phyloP scores from a whole-genome alignment of 2,329 filamentous ascomycete species.

The Lecanosticta acicola region DNA sequence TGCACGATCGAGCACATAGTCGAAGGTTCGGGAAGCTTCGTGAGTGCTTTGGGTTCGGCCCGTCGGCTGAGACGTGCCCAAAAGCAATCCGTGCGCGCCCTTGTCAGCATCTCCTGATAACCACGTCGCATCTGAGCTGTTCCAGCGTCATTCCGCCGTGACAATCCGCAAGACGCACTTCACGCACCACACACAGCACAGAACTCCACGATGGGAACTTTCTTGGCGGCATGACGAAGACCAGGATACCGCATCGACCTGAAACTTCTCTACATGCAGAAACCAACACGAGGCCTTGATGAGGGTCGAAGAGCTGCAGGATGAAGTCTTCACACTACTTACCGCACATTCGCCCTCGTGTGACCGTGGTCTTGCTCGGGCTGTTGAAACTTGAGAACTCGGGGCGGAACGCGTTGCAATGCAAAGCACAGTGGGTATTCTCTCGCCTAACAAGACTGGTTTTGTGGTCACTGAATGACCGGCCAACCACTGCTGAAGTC shows the following conservation, averaged over 20 bases:
- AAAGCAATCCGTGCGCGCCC: too few species aligned
- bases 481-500: conserved; percentile 49
- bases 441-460: too few species aligned
- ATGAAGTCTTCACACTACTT: neutral
- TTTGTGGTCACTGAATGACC: conserved; percentile 6
- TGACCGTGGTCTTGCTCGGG: too few species aligned
- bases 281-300: neutral
- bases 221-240: neutral
- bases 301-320: neutral
- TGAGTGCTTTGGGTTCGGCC: neutral
- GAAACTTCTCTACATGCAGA: neutral
- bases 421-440: too few species aligned
- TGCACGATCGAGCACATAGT: neutral
- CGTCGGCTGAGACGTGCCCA: too few species aligned
- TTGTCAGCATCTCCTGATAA: neutral
- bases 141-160: too few species aligned
- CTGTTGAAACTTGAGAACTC: too few species aligned
- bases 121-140: neutral
- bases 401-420: too few species aligned
- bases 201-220: too few species aligned
- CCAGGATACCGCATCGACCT: neutral
- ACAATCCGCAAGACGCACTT: too few species aligned
- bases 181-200: too few species aligned
- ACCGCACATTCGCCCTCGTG: too few species aligned
- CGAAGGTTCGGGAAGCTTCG: neutral